Conservation (phyloP, 352 stramenopile genomes). For the Achlya hypogyna region DNA sequence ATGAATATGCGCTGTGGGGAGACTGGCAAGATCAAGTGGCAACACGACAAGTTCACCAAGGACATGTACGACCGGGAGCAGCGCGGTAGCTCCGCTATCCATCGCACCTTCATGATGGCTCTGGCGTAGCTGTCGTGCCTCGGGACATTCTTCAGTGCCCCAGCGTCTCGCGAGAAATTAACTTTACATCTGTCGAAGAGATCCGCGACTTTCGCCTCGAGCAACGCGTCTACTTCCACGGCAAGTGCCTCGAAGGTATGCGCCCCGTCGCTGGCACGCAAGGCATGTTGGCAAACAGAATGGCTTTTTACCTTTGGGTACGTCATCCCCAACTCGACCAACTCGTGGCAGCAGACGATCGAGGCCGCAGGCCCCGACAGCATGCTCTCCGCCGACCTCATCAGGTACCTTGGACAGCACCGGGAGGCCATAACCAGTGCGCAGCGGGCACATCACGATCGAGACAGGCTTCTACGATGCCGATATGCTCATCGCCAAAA, state of each 20-base stretch:
- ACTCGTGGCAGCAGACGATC: conserved; percentile 94
- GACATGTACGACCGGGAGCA: conserved; percentile 64
- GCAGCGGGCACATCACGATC: conserved; percentile 87
- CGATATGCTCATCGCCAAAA: conserved; percentile 80
- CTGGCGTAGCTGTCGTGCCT: conserved; percentile 54
- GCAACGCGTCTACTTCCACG: conserved; percentile 83
- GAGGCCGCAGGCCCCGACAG: conserved; percentile 78
- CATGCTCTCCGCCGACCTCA: conserved; percentile 79
- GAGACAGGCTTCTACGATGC: conserved; percentile 95
- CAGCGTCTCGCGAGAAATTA: conserved; percentile 89
- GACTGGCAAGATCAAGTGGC: conserved; percentile 73
- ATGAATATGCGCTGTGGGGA: conserved; percentile 85
- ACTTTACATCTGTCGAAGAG: conserved; percentile 85
- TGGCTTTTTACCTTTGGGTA: conserved; percentile 94
- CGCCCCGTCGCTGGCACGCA: not conserved
- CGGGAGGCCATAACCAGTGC: not conserved
- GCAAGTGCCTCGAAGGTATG: conserved; percentile 85
- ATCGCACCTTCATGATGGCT: not conserved
- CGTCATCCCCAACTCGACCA: conserved; percentile 92
- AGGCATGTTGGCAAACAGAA: conserved; percentile 39
- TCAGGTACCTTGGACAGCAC: conserved; percentile 41
- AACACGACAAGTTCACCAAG: conserved; percentile 71
- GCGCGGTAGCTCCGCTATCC: conserved; percentile 34
- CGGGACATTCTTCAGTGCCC: conserved; percentile 80
- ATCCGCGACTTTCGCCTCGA: conserved; percentile 90